Percentiles rank a stretch among this genome's conserved stretches.
Conservation (phyloP, 2,329 filamentous ascomycete species). For the Stagonosporopsis vannaccii region DNA sequence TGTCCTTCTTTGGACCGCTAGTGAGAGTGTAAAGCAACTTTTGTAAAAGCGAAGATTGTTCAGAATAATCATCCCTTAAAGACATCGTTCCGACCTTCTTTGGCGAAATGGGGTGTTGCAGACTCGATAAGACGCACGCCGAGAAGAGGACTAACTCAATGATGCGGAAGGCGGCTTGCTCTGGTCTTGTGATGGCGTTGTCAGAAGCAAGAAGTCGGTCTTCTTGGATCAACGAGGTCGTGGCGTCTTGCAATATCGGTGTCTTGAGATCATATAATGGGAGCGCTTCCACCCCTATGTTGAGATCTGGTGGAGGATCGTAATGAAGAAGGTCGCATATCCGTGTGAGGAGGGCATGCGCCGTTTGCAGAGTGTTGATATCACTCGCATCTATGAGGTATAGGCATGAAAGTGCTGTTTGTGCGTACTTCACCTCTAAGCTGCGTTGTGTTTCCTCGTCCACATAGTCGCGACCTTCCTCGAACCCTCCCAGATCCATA, state of each 20-base stretch:
- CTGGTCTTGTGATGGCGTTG: slow-evolving; percentile 72
- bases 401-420: slow-evolving; percentile 70
- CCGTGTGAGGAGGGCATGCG: slow-evolving; percentile 67
- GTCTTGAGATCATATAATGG: slow-evolving; percentile 52
- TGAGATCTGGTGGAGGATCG: slow-evolving; percentile 61
- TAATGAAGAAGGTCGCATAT: slow-evolving; percentile 68
- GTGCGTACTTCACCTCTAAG: slow-evolving; percentile 70
- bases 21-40: slow-evolving; percentile 65
- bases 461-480: slow-evolving; percentile 61
- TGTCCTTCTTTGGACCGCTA: slow-evolving; percentile 65
- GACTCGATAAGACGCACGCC: slow-evolving; percentile 52
- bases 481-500: slow-evolving; percentile 70
- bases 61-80: slow-evolving; percentile 67
- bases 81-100: slow-evolving; percentile 64
- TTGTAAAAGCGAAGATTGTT: slow-evolving; percentile 68
- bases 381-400: slow-evolving; percentile 71
- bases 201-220: slow-evolving; percentile 62
- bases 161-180: slow-evolving; percentile 62
- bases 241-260: slow-evolving; percentile 41
- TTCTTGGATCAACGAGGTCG: slow-evolving; percentile 48
- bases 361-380: slow-evolving; percentile 64
- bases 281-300: slow-evolving; percentile 51
- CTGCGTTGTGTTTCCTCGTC: slow-evolving; percentile 66
- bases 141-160: slow-evolving; percentile 68
- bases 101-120: slow-evolving; percentile 53